These are phyloP conservation scores for Trametes elegans DNA, from an alignment of 768 basidiomycete species.

Conservation along the genomic window DNA sequence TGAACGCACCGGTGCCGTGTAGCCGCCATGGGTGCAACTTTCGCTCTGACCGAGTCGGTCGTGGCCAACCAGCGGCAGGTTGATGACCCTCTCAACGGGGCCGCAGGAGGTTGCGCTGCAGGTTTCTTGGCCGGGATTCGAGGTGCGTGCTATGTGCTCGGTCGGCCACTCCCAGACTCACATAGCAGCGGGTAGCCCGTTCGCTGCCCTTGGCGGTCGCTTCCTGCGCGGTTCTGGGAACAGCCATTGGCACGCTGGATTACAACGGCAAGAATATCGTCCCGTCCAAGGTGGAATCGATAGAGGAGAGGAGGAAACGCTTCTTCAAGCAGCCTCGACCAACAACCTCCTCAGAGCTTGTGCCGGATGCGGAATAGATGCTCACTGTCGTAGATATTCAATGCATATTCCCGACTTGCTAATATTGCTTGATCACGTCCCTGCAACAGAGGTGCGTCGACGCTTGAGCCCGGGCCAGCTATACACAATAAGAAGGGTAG, in stretches of 20 bases:
- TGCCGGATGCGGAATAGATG: slow-evolving; percentile 29
- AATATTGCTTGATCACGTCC: neutral
- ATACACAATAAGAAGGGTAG: no score
- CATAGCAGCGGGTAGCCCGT: slow-evolving; percentile 48
- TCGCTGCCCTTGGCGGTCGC: slow-evolving; percentile 82
- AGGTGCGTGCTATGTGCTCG: slow-evolving; percentile 42
- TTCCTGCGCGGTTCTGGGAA: slow-evolving; percentile 76
- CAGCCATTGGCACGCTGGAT: slow-evolving; percentile 78
- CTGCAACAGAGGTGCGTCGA: neutral
- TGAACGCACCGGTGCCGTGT: slow-evolving; percentile 5
- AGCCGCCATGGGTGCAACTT: slow-evolving; percentile 91
- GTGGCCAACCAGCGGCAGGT: slow-evolving; percentile 79
- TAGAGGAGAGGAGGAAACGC: slow-evolving; percentile 68
- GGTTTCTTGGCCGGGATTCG: slow-evolving; percentile 88
- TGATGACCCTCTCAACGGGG: slow-evolving; percentile 80
- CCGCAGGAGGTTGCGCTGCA: slow-evolving; percentile 87
- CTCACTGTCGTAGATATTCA: slow-evolving; percentile 7
- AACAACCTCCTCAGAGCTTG: slow-evolving; percentile 41
- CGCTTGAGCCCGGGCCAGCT: neutral
- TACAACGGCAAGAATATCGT: slow-evolving; percentile 62
- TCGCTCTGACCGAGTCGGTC: slow-evolving; percentile 76
- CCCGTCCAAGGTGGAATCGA: slow-evolving; percentile 43
- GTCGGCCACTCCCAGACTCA: neutral
- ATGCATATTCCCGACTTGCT: neutral
- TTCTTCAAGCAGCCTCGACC: slow-evolving; percentile 79